Base-by-base conservation (phyloP, 192 early-diverging fungal genomes). In the Lunasporangiospora selenospora region DNA sequence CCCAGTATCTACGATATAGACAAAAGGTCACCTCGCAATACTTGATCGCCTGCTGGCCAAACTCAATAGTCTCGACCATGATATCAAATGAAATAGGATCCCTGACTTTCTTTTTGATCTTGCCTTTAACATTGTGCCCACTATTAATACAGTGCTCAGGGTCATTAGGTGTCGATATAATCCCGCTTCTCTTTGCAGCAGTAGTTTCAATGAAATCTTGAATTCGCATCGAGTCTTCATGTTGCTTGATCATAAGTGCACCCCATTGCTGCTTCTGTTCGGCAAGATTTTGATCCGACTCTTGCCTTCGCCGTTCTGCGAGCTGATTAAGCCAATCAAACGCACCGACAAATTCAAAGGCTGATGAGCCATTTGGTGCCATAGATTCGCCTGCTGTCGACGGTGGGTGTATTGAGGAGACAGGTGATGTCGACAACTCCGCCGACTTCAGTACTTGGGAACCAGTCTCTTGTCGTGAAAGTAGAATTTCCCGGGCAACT, bases 171-270 rank as follows among this genome's bases (percentile, higher is more conserved):
- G 36, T 53, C 21, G 49, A 19, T 18, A 29, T 15, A 4, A 23
- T n/a, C 19, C 13, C 32, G 3, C 30, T 55, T 46, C 31, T 30
- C 21, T 18, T 37, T 2, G 11, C 30, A 21, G 43, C 53, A 9
- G 38, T 13, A 3, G 43, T 46, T 36, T 60, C 40, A 41, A 67
- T 59, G 51, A 60, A 60, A 0, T 55, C 58, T 2, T 70, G 26
- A 3, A 61, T 26, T 13, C 34, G 47, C n/a, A 30, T 37, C 3
- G 51, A 62, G 39, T 62, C 67, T 16, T 39, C 50, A 8, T 60
- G 51, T 21, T 70, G 67, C 13, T 70, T 70, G 15, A 30, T 45
- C 67, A 56, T 70, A 21, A 70, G 26, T 13, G 58, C 19, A 3
- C 18, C 26, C 52, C 53, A 62, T 19, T 61, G 51, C 19, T 50